Base-by-base conservation (phyloP, 2,329 filamentous ascomycete genomes). In the Hymenoscyphus linearis region DNA sequence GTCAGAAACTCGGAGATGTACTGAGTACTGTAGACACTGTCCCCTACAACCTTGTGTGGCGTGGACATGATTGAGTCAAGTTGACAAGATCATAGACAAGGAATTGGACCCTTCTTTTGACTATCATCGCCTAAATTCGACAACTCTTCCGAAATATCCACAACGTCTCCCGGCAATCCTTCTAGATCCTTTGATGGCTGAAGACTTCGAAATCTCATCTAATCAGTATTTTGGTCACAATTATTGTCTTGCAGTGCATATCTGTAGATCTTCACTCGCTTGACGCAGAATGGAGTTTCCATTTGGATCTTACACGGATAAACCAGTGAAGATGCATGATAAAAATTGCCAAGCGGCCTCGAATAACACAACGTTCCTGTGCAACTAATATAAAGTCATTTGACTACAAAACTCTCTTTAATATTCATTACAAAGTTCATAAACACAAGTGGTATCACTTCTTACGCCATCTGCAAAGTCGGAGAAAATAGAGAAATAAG, bases 381-480 rank as follows among this genome's bases (percentile, higher is more conserved):
- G 18, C 5, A 50, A 5, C 10, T 22, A 13, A 1, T 13, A 50
- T 25, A 25, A 25, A 14, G 18, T 25, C 44, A 50, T 50, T 25
- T 9, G 44, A 22, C 22, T 50, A 25, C 44, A 50, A 25, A 25
- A 25, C 18, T 47, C 18, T 50, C 18, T 50, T 50, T 22, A 31
- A 47, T 47, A 50, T 25, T 50, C 44, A 25, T 50, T 25, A 50
- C 44, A 50, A 50, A 50, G 18, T 50, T 50, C 44, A 50, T 50
- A 50, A 50, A 50, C 44, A 25, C 44, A 50, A 31, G 44, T 50
- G 44, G 44, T 50, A 50, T 50, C 44, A 50, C 18, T 50, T 31
- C 44, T 50, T 50, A 50, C 44, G 44, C 44, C 44, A 50, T 50
- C 44, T 50, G 44, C 44, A 50, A 50, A 50, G 44, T 50, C 44